A percentile compares a stretch with the other conserved stretches of the same genome.
Evolutionary conservation across 2,329 filamentous ascomycete species (phyloP).

Genomic region (Ophiostoma quercus): DNA sequence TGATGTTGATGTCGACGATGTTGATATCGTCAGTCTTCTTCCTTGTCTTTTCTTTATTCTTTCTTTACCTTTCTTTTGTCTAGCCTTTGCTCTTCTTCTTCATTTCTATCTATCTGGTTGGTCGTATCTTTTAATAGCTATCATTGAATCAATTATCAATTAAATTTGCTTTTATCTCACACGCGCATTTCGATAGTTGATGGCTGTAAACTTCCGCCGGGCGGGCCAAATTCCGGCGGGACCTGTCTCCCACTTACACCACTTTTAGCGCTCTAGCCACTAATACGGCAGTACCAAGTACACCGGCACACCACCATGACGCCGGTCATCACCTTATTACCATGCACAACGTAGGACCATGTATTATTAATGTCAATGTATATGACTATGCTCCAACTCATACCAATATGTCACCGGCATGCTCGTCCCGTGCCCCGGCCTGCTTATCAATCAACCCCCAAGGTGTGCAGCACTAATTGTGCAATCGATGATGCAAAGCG

Average conservation of each 20-base stretch:
- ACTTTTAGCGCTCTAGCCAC: too few species aligned
- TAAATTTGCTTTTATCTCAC: neutral
- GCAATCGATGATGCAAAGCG: slow-evolving; percentile 22
- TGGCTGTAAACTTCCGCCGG: neutral
- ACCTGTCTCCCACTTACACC: neutral
- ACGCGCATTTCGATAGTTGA: too few species aligned
- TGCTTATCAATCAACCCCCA: slow-evolving; percentile 20
- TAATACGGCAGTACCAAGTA: too few species aligned
- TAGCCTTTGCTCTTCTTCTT: neutral
- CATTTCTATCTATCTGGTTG: neutral
- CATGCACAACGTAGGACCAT: too few species aligned
- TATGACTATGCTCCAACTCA: too few species aligned
- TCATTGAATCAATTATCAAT: neutral
- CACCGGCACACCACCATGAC: neutral
- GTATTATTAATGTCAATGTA: neutral
- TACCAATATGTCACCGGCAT: neutral
- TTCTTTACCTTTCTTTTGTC: slow-evolving; percentile 1
- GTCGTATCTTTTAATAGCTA: neutral
- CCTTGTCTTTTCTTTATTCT: neutral
- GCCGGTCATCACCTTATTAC: neutral
- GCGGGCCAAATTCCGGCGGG: neutral
- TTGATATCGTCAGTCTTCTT: neutral
- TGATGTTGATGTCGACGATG: neutral
- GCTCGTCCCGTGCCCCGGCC: neutral
- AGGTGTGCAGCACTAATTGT: neutral